A percentile compares a stretch with the other conserved stretches of the same genome.
Conservation (phyloP, 1,284 basidiomycete genomes). For the Sutorius eximius region DNA sequence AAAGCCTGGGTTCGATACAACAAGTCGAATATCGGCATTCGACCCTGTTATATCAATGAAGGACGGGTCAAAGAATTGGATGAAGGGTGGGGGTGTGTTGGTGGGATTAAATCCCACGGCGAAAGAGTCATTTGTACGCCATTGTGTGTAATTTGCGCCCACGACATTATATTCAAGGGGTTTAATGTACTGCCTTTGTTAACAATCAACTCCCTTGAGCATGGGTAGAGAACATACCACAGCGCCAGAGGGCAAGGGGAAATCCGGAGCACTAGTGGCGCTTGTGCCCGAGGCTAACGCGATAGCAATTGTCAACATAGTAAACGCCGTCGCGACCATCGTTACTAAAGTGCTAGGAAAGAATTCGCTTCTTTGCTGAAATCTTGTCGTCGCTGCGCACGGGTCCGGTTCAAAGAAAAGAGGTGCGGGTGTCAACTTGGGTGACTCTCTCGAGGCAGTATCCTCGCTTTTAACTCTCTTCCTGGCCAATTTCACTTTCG, state of each 20-base stretch:
- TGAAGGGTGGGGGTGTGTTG: constrained; percentile 53
- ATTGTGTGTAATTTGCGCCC: constrained; percentile 35
- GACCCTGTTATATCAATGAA: constrained; percentile 64
- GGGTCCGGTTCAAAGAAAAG: no score
- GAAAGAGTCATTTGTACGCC: constrained; percentile 38
- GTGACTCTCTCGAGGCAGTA: not conserved
- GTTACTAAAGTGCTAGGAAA: no score
- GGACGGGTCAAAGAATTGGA: constrained; percentile 64
- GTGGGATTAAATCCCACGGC: constrained; percentile 46
- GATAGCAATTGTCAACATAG: no score
- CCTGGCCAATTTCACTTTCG: not conserved
- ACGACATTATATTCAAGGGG: constrained; percentile 46
- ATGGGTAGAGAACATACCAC: no score
- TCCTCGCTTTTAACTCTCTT: not conserved
- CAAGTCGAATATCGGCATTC: constrained; percentile 54
- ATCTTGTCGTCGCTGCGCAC: not conserved
- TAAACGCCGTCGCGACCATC: no score
- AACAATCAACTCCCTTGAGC: constrained; percentile 24
- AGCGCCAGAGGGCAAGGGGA: no score
- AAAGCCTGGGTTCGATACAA: constrained; percentile 58
- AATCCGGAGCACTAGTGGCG: no score
- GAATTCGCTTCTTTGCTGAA: not conserved
- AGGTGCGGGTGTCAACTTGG: no score
- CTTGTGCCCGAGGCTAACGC: no score
- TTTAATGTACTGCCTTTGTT: constrained; percentile 46